Evolutionary conservation across 2,329 filamentous ascomycete species (phyloP).

Genomic region (Microcyclospora pomicola): DNA sequence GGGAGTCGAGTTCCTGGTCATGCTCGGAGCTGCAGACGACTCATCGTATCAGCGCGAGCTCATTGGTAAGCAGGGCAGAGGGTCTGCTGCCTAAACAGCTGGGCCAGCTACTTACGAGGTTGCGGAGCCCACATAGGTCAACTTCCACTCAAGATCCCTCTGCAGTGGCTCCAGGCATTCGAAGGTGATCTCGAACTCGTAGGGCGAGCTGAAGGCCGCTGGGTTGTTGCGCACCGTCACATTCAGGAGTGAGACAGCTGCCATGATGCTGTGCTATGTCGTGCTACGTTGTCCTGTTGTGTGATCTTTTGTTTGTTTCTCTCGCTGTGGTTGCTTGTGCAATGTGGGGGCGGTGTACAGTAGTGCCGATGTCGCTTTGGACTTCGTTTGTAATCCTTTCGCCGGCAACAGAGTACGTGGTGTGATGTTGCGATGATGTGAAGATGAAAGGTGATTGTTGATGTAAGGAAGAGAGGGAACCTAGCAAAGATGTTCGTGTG

Average conservation of each 20-base stretch:
- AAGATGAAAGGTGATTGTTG: no score
- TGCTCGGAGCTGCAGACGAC: conserved; percentile 60
- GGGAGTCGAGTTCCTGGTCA: conserved; percentile 93
- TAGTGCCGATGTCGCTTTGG: no score
- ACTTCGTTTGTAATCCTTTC: no score
- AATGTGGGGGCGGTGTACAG: no score
- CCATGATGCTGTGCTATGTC: conserved; percentile 47
- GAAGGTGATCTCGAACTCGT: conserved; percentile 97
- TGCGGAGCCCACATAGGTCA: conserved; percentile 96
- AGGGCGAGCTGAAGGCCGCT: conserved; percentile 79
- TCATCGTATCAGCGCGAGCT: conserved; percentile 1
- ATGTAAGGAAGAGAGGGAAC: no score
- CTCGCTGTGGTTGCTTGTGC: not conserved
- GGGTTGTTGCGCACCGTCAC: conserved; percentile 97
- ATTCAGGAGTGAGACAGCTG: conserved; percentile 87
- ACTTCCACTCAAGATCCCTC: conserved; percentile 98
- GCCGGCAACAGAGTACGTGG: no score
- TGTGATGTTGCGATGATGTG: no score
- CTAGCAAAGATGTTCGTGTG: no score
- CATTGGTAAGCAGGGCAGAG: no score
- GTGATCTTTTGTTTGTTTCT: not conserved
- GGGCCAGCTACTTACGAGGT: conserved; percentile 74
- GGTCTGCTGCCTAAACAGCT: not conserved
- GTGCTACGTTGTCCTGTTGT: not conserved
- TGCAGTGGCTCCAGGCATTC: conserved; percentile 90